Evolutionary conservation across 2,329 filamentous ascomycete genomes (phyloP), one percentile per base, ranked within the genome.

Genomic region (Alternaria incomplexa): DNA sequence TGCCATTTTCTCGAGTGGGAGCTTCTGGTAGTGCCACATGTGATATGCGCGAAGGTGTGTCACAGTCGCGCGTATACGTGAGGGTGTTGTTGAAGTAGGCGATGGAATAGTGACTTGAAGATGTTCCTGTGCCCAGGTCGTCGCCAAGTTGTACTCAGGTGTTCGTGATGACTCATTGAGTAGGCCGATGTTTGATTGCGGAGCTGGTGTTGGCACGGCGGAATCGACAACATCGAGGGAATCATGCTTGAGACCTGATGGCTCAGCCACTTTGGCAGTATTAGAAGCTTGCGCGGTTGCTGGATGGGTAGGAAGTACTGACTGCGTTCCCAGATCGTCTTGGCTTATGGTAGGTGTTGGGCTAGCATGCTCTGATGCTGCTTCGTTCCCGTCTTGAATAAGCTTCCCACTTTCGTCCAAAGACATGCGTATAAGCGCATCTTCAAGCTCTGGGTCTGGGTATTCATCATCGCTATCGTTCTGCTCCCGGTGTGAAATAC

Each of bases 41-140:
- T 77, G 68, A 59, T 79, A 80, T 9, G 75, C 73, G 12, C 76
- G 76, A 13, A 80, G 71, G 54, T 72, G 74, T 3, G 73, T 61
- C 3, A 74, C 30, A 6, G 76, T 78, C 28, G 76, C 76, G 22
- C 73, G 75, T 40, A 77, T 74, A 17, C 71, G 68, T 10, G 74
- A 64, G 12, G 66, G 70, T 9, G 51, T 17, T 9, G 28, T 58
- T 4, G 70, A 66, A 15, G 51, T 45, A 15, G 71, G 63, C 1
- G 65, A 67, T n/a, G 77, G 77, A 43, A 79, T 74, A 9, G 75
- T 75, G 23, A 62, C 63, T 23, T 47, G n/a, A 26, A 78, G 70
- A 61, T 77, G 75, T 12, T 62, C 43, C 12, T 69, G 68, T 10
- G 76, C 72, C 77, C 77, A 80, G 17, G 46, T 46, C 11, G 72